Evolutionary conservation across 768 basidiomycete species (phyloP).

Genomic region (Agaricus blazei): DNA sequence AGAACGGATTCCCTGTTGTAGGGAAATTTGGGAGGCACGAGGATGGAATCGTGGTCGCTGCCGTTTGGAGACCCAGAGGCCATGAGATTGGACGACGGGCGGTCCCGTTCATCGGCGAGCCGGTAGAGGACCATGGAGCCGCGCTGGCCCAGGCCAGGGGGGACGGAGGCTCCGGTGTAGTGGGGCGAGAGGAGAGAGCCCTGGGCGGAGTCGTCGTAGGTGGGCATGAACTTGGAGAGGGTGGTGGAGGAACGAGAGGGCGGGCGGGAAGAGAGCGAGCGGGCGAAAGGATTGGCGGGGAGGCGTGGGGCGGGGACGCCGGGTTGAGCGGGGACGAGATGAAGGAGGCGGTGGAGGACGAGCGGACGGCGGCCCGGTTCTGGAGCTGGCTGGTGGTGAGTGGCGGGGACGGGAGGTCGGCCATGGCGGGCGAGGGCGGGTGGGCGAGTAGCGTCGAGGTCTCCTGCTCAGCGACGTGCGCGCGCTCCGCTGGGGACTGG

Average conservation of each 20-base stretch:
- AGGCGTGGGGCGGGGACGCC: conserved; percentile 15
- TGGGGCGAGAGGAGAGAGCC: neutral
- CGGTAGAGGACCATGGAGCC: conserved; percentile 70
- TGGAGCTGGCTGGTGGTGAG: conserved; percentile 6
- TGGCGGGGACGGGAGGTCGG: neutral
- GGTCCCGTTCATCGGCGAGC: conserved; percentile 35
- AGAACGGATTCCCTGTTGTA: conserved; percentile 25
- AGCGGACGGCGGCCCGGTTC: conserved; percentile 5
- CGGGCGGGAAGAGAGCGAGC: conserved; percentile 10
- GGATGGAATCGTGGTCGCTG: conserved; percentile 20
- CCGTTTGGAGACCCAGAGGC: neutral
- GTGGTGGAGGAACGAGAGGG: conserved; percentile 1
- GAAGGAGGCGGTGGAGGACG: conserved; percentile 21
- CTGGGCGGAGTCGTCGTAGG: conserved; percentile 2
- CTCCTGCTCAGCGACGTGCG: conserved; percentile 1
- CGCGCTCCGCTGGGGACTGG: no score
- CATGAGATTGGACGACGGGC: neutral
- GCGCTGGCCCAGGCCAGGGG: conserved; percentile 20
- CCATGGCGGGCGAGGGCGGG: neutral
- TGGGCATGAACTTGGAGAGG: conserved; percentile 1
- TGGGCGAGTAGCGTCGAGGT: conserved; percentile 13
- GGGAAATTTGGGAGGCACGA: conserved; percentile 27
- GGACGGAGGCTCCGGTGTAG: conserved; percentile 17
- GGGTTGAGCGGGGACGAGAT: conserved; percentile 53
- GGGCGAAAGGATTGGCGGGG: conserved; percentile 11